These are phyloP conservation scores for Zygotorulaspora danielsina DNA, from an alignment of 805 yeast genomes.

Conservation along the genomic window DNA sequence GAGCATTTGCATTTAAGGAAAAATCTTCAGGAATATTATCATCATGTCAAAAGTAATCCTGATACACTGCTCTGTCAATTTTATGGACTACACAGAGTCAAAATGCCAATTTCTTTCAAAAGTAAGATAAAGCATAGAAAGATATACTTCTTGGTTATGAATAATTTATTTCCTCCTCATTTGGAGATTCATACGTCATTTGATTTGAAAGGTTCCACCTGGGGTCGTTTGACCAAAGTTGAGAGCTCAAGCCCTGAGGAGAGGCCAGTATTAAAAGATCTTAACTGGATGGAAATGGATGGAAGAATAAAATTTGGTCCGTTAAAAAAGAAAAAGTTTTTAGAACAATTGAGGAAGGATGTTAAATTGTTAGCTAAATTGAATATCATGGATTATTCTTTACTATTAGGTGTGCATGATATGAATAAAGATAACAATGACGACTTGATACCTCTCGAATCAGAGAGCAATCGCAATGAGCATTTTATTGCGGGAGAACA, in stretches of 20 bases:
- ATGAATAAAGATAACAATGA: slow-evolving; percentile 48
- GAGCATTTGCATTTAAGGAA: slow-evolving; percentile 82
- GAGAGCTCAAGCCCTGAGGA: slow-evolving; percentile 13
- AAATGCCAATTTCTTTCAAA: slow-evolving; percentile 62
- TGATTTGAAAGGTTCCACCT: slow-evolving; percentile 90
- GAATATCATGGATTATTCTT: slow-evolving; percentile 94
- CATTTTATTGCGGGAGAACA: slow-evolving; percentile 1
- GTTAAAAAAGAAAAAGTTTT: slow-evolving; percentile 50
- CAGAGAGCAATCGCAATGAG: slow-evolving; percentile 2
- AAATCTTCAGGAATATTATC: slow-evolving; percentile 69
- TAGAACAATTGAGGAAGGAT: slow-evolving; percentile 70
- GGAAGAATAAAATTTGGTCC: slow-evolving; percentile 75
- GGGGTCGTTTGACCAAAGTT: slow-evolving; percentile 62
- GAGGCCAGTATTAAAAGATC: slow-evolving; percentile 67
- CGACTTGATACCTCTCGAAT: slow-evolving; percentile 38
- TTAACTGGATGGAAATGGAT: slow-evolving; percentile 75
- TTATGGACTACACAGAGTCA: slow-evolving; percentile 90
- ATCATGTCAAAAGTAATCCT: slow-evolving; percentile 78
- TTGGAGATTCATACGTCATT: slow-evolving; percentile 78
- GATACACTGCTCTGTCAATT: slow-evolving; percentile 90
- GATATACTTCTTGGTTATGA: slow-evolving; percentile 93
- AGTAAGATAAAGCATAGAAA: slow-evolving; percentile 49
- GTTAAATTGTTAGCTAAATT: slow-evolving; percentile 64
- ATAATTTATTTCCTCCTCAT: slow-evolving; percentile 92
- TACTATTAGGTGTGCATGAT: slow-evolving; percentile 85